phyloP scores from a whole-genome alignment of 1,284 basidiomycete genomes.

The Leccinum fallax region DNA sequence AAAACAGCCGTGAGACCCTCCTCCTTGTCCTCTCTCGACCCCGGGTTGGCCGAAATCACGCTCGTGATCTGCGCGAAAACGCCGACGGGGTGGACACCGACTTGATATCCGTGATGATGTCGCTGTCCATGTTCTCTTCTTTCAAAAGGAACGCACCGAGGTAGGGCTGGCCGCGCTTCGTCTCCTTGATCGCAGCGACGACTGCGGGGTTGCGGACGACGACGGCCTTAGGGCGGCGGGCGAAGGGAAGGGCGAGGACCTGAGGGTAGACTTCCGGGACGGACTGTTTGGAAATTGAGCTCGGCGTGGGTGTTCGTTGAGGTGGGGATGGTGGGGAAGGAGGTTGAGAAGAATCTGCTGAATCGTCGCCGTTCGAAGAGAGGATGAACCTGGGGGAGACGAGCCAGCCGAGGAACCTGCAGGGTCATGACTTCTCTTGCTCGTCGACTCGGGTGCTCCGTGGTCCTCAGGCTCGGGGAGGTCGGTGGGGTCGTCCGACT shows the following conservation, averaged over 20 bases:
- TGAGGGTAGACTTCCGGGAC: slow-evolving; percentile 92
- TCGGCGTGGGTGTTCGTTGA: slow-evolving; percentile 43
- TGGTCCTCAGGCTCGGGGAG: slow-evolving; percentile 21
- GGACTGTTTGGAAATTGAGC: slow-evolving; percentile 78
- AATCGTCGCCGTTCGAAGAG: slow-evolving; percentile 31
- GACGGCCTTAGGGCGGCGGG: slow-evolving; percentile 93
- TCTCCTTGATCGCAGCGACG: slow-evolving; percentile 94
- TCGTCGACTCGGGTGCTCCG: slow-evolving; percentile 21
- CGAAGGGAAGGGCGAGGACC: slow-evolving; percentile 94
- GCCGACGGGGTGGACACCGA: slow-evolving; percentile 88
- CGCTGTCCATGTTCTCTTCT: slow-evolving; percentile 91
- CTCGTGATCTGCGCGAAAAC: slow-evolving; percentile 98
- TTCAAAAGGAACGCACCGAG: slow-evolving; percentile 97
- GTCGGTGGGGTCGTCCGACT: slow-evolving; percentile 25
- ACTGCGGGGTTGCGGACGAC: slow-evolving; percentile 90
- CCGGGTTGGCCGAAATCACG: slow-evolving; percentile 78
- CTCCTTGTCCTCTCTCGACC: slow-evolving; percentile 68
- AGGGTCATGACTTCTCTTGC: slow-evolving; percentile 12
- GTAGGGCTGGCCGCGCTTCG: slow-evolving; percentile 96
- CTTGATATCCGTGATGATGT: slow-evolving; percentile 88
- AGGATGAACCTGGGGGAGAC: slow-evolving; percentile 29
- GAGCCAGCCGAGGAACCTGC: slow-evolving; percentile 31
- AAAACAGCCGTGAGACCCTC: slow-evolving; percentile 93
- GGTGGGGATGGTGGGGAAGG: slow-evolving; percentile 35
- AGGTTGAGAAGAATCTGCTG: slow-evolving; percentile 26